phyloP scores from a whole-genome alignment of 2,329 filamentous ascomycete genomes.

The Curvularia lunata region DNA sequence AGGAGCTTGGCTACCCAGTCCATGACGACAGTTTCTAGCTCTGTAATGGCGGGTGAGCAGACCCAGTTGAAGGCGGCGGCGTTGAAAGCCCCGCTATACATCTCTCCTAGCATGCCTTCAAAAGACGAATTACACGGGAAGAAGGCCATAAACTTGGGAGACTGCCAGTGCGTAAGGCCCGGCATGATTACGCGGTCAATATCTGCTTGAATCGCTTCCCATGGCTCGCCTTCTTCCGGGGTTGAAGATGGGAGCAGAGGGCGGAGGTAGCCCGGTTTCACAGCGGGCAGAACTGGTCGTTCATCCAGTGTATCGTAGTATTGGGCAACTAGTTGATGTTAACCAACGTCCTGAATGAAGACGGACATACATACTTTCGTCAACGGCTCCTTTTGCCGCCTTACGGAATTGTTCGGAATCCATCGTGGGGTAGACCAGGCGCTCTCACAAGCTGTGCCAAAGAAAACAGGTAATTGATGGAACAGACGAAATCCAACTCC shows the following conservation, averaged over 20 bases:
- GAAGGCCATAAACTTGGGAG: slow-evolving; percentile 92
- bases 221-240: slow-evolving; percentile 72
- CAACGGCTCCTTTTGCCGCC: slow-evolving; percentile 78
- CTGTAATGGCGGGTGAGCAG: slow-evolving; percentile 88
- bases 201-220: slow-evolving; percentile 81
- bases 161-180: slow-evolving; percentile 93
- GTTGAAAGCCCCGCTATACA: slow-evolving; percentile 88
- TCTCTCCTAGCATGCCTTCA: slow-evolving; percentile 86
- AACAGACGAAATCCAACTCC: neutral
- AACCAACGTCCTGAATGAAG: neutral
- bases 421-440: slow-evolving; percentile 55
- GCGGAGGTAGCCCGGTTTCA: slow-evolving; percentile 84
- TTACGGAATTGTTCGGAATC: slow-evolving; percentile 77
- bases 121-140: slow-evolving; percentile 84
- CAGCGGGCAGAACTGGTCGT: slow-evolving; percentile 74
- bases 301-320: slow-evolving; percentile 80
- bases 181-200: slow-evolving; percentile 87
- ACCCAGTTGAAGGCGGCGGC: slow-evolving; percentile 97
- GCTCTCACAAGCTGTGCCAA: neutral
- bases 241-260: slow-evolving; percentile 74
- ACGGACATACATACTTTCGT: slow-evolving; percentile 68
- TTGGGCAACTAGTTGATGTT: slow-evolving; percentile 68
- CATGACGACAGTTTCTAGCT: slow-evolving; percentile 89
- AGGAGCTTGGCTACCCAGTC: slow-evolving; percentile 88
- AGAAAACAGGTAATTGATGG: neutral